Base-by-base conservation (phyloP, 2,329 filamentous ascomycete species). In the Penicillium polonicum region DNA sequence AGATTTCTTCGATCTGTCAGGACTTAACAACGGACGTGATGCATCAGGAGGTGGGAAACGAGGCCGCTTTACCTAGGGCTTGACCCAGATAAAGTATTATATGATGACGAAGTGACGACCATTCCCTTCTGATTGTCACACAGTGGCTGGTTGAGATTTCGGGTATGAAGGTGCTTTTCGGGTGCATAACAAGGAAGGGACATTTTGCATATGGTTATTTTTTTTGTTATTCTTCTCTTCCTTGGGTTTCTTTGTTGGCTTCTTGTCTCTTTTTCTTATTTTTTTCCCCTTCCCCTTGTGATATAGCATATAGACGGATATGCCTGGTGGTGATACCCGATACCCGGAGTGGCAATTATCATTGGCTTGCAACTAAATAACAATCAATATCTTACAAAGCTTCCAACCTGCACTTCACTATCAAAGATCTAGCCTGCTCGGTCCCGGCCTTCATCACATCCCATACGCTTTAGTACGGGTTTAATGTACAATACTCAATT, bases 1-100 rank as follows among this genome's bases (percentile, higher is more conserved):
- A 3, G 79, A 81, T 45, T 81, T 81, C 62, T 81, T 81, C 59
- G 79, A 81, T 60, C 63, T 82, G 21, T 79, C 78, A 2, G 78
- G 74, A 46, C 63, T 80, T 49, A 73, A 75, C 19, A 77, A 76
- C 52, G 70, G 69, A 46, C 71, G 73, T 57, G 79, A 81, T 63
- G 69, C 71, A 39, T 72, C 72, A 59, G 76, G 77, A 57, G 75
- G 78, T n/a, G 74, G 74, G 46, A 82, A 82, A 70, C 73, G 78
- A 48, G 76, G 79, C 39, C 76, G 79, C 49, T 77, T 79, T 61
- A 72, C 71, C 64, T 80, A 72, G 70, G 27, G 59, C 35, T 55
- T 13, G 4, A 12, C 29, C 53, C 48, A 21, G 50, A 31, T 43
- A n/a, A 41, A 36, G 42, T 49, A 64, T 66, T 68, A 62, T 63